Conservation (phyloP, 2,329 filamentous ascomycete species). For the Trichophaea hybrida region DNA sequence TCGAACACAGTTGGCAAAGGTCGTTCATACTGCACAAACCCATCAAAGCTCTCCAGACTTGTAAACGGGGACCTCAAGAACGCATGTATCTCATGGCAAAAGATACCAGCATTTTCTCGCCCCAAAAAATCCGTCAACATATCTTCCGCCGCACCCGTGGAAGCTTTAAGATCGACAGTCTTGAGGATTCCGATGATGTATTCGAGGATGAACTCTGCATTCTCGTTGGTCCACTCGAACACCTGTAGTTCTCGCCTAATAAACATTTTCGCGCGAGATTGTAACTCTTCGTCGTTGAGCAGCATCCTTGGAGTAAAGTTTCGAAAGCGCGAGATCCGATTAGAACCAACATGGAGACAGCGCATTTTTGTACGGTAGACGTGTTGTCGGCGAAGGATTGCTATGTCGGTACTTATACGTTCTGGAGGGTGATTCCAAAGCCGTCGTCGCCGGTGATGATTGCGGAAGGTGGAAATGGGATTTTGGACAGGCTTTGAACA, state of each 20-base stretch:
- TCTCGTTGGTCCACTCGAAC: constrained; percentile 52
- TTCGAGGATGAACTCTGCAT: constrained; percentile 71
- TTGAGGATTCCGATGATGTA: constrained; percentile 75
- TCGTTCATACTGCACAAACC: constrained; percentile 53
- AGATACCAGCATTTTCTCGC: constrained; percentile 53
- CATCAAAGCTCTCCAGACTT: constrained; percentile 64
- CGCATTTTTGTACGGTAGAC: constrained; percentile 61
- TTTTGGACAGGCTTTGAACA: constrained; percentile 12
- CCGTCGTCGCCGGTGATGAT: constrained; percentile 28
- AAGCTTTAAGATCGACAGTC: constrained; percentile 57
- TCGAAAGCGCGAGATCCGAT: constrained; percentile 59
- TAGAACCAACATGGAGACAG: constrained; percentile 70
- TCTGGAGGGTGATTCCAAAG: constrained; percentile 3
- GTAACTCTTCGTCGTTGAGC: constrained; percentile 47
- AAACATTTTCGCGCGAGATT: constrained; percentile 65
- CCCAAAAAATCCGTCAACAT: constrained; percentile 68
- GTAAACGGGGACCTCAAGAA: constrained; percentile 71
- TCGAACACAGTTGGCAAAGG: constrained; percentile 10
- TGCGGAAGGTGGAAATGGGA: constrained; percentile 21
- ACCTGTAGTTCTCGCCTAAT: constrained; percentile 72
- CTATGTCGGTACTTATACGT: constrained; percentile 29
- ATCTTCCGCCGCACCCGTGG: constrained; percentile 55
- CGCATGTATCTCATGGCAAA: constrained; percentile 70
- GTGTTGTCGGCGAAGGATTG: constrained; percentile 48
- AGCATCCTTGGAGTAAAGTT: constrained; percentile 58